Conservation (phyloP, 2,329 filamentous ascomycete genomes). For the Ophiostoma sp. region DNA sequence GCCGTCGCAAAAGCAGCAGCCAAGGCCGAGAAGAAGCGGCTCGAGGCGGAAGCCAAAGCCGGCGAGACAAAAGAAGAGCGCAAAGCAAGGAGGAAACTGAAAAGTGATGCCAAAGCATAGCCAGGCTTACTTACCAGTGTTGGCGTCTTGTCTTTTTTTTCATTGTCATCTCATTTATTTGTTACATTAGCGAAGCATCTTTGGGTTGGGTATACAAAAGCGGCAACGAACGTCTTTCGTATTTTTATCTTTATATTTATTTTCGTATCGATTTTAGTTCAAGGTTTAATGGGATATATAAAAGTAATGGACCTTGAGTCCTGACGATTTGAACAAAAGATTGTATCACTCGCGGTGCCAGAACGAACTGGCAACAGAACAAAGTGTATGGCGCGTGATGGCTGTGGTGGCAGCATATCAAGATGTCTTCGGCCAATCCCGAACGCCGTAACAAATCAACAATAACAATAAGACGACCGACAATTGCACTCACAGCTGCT, state of each 20-base stretch:
- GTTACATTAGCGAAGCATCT: slow-evolving; percentile 14
- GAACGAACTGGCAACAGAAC: slow-evolving; percentile 21
- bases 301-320: too few relatives aligned
- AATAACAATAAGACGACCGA: slow-evolving; percentile 17
- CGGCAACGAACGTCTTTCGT: background rate
- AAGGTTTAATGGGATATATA: slow-evolving; percentile 8
- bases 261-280: background rate
- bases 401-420: background rate
- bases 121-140: too few relatives aligned
- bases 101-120: background rate
- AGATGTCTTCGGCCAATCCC: background rate
- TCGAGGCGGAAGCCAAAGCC: slow-evolving; percentile 30
- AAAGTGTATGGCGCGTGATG: slow-evolving; percentile 20
- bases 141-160: background rate
- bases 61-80: slow-evolving; percentile 44
- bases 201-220: slow-evolving; percentile 13
- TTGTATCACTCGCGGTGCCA: too few relatives aligned
- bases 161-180: background rate
- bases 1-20: slow-evolving; percentile 1
- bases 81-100: slow-evolving; percentile 34
- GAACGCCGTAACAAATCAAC: slow-evolving; percentile 22
- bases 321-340: too few relatives aligned
- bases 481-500: slow-evolving; percentile 36
- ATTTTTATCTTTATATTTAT: too few relatives aligned
- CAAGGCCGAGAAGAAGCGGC: slow-evolving; percentile 13